phyloP scores from a whole-genome alignment of 2,329 filamentous ascomycete species.

The Penicillium sp. region DNA sequence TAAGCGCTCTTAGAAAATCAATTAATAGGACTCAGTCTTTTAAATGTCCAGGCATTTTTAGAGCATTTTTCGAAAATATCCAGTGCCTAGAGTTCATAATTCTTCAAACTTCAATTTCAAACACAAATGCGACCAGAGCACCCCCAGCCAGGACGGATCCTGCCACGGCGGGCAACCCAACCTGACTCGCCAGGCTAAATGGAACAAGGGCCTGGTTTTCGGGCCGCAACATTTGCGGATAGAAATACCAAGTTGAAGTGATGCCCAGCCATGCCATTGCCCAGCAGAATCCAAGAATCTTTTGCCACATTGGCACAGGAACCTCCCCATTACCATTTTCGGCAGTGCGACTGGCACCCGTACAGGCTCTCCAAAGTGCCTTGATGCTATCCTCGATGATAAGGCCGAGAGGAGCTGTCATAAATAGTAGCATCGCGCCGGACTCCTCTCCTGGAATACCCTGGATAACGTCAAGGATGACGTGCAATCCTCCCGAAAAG shows the following conservation, averaged over 20 bases:
- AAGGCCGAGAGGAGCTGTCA: slow-evolving; percentile 22
- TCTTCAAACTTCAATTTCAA: neutral
- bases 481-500: slow-evolving; percentile 28
- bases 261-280: slow-evolving; percentile 13
- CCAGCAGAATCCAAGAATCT: slow-evolving; percentile 11
- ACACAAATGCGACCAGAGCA: neutral
- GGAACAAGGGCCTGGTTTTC: slow-evolving; percentile 10
- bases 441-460: slow-evolving; percentile 15
- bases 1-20: too few species aligned
- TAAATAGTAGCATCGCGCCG: slow-evolving; percentile 26
- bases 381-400: slow-evolving; percentile 32
- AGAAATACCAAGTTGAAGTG: slow-evolving; percentile 19
- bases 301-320: slow-evolving; percentile 7
- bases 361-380: slow-evolving; percentile 14
- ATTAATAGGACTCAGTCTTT: too few species aligned
- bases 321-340: neutral
- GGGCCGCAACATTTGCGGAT: slow-evolving; percentile 6
- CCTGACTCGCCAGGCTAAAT: slow-evolving; percentile 1
- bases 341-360: neutral
- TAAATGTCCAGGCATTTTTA: too few species aligned
- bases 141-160: neutral
- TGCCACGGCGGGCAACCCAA: slow-evolving; percentile 3
- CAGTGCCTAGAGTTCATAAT: neutral
- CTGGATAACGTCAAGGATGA: slow-evolving; percentile 13
- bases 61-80: too few species aligned